Conservation (phyloP, 768 basidiomycete species). For the Lactifluus pinguis region DNA sequence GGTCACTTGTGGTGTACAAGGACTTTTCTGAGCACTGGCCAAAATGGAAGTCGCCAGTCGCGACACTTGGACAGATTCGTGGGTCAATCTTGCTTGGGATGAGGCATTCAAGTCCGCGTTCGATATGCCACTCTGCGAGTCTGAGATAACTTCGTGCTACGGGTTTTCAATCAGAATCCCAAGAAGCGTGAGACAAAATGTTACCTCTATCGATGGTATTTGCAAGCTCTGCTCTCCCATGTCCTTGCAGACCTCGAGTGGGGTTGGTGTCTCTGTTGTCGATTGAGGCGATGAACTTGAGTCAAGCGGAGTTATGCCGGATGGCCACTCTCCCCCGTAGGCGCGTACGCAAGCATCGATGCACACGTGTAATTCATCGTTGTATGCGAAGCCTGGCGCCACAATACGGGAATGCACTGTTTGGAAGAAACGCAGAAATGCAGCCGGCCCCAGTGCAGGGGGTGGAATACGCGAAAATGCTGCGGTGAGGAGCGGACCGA, state of each 20-base stretch:
- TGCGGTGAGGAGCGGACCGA: constrained; percentile 3
- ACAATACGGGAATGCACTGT: constrained; percentile 1
- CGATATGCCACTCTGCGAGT: not conserved
- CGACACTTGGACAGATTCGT: not conserved
- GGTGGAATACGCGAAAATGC: constrained; percentile 10
- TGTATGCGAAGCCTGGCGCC: not conserved
- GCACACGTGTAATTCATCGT: constrained; percentile 8
- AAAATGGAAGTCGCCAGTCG: not conserved
- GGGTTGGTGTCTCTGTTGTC: not conserved
- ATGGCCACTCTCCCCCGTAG: constrained; percentile 5
- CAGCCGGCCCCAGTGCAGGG: constrained; percentile 5
- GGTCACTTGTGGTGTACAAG: not conserved
- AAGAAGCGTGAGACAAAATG: not conserved
- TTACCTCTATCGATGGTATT: constrained; percentile 7
- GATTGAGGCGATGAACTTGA: not conserved
- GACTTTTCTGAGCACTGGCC: not conserved
- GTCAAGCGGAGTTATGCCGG: not conserved
- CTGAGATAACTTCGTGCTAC: constrained; percentile 10
- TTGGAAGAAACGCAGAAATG: constrained; percentile 4
- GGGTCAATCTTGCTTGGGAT: not conserved
- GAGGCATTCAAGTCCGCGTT: not conserved
- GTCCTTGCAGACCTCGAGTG: not conserved
- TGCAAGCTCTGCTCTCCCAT: not conserved
- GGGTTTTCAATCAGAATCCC: not conserved
- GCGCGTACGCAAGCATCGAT: constrained; percentile 7